Percentiles rank a stretch among this genome's conserved stretches.
Conservation (phyloP, 495 filamentous ascomycete species). For the Xylaria telfairii region DNA sequence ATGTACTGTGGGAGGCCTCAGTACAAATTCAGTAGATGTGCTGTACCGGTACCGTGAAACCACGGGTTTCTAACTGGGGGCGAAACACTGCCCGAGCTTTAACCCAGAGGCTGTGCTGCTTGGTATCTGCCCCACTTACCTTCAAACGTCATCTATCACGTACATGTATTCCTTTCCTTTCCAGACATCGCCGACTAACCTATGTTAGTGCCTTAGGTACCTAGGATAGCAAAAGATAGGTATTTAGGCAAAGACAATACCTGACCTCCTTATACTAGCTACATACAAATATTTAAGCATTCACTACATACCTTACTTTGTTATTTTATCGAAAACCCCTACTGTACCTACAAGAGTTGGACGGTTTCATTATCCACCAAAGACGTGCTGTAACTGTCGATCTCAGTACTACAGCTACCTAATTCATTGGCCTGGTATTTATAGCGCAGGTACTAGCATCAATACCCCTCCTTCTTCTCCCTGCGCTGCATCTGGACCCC, state of each 20-base stretch:
- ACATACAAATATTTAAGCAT: too few species aligned
- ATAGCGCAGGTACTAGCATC: constrained; percentile 10
- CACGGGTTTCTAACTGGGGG: background rate
- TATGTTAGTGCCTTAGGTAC: too few species aligned
- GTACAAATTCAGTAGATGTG: background rate
- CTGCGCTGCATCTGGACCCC: background rate
- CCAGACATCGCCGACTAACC: too few species aligned
- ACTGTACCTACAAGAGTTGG: background rate
- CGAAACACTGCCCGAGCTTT: constrained; percentile 5
- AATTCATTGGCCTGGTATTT: constrained; percentile 20
- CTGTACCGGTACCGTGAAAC: background rate
- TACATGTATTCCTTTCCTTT: too few species aligned
- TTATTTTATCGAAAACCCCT: too few species aligned
- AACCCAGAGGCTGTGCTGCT: background rate
- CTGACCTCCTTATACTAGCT: too few species aligned
- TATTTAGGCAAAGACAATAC: too few species aligned
- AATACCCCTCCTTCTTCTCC: background rate
- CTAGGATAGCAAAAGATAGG: too few species aligned
- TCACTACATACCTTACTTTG: too few species aligned
- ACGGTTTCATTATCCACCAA: background rate
- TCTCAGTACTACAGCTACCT: background rate
- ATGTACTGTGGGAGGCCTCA: too few species aligned
- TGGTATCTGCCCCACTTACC: background rate
- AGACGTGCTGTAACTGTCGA: background rate
- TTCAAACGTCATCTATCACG: background rate